phyloP scores from a whole-genome alignment of 1,284 basidiomycete species.

The Agaricales sp. region DNA sequence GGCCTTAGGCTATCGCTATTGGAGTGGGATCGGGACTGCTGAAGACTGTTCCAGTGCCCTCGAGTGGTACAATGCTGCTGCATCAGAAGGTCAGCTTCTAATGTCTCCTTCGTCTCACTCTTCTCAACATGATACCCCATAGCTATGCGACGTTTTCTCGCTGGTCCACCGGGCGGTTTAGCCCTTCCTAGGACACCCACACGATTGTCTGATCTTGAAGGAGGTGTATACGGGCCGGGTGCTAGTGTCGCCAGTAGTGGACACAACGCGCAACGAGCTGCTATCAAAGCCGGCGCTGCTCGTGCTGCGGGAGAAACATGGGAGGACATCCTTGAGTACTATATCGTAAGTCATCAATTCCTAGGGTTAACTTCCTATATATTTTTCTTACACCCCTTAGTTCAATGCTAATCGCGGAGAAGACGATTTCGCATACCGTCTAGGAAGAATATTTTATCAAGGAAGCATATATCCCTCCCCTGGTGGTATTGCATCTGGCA shows the following conservation, averaged over 20 bases:
- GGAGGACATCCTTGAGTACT: conserved; percentile 88
- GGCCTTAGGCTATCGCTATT: conserved; percentile 91
- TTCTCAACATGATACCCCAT: conserved; percentile 21
- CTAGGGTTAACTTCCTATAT: background rate
- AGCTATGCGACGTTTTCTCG: conserved; percentile 67
- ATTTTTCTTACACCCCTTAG: conserved; percentile 25
- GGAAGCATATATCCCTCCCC: conserved; percentile 72
- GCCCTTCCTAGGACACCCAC: conserved; percentile 79
- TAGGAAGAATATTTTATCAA: conserved; percentile 91
- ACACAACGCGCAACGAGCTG: conserved; percentile 55
- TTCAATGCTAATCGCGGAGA: conserved; percentile 91
- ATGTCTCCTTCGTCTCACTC: conserved; percentile 3
- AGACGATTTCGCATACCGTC: conserved; percentile 73
- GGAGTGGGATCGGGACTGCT: conserved; percentile 86
- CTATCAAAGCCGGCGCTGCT: conserved; percentile 77
- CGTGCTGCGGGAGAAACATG: conserved; percentile 83
- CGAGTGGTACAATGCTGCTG: conserved; percentile 81
- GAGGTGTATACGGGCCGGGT: conserved; percentile 89
- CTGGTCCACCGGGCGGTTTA: conserved; percentile 86
- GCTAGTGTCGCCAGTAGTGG: conserved; percentile 87
- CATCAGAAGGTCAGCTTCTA: conserved; percentile 57
- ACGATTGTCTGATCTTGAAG: conserved; percentile 81
- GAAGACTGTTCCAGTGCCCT: conserved; percentile 79
- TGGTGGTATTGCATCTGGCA: conserved; percentile 74
- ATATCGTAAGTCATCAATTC: conserved; percentile 45